Base-by-base conservation (phyloP, 768 basidiomycete species). In the Boletus insuetus region DNA sequence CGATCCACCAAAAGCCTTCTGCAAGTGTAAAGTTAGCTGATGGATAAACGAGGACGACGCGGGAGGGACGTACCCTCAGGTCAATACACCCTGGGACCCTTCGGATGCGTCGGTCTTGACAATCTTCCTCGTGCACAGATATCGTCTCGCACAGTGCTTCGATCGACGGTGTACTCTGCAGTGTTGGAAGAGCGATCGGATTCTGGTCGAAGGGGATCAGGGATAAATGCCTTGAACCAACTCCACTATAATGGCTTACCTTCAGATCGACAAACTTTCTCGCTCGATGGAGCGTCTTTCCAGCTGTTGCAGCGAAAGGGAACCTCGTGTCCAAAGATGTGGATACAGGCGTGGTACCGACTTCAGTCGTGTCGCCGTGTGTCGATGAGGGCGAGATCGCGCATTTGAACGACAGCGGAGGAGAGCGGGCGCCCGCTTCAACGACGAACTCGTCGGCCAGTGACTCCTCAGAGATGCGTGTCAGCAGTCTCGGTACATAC, bases 391-490 rank as follows among this genome's bases (percentile, higher is more conserved):
- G 5, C 3, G 34, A 49, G 3, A 44, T 11, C 13, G 49, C 43
- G 0, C 34, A 29, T 32, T 13, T 20, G 14, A 60, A 60, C 11
- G 54, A 56, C 22, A 32, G 9, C 9, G 59, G 58, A 35, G 58
- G 57, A 17, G 12, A 1, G 22, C 32, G 29, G 19, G 13, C 39
- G 9, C 42, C 39, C n/a, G 42, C 46, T 20, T 56, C 54, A 22
- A 46, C 24, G 24, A 24, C 24, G 24, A 24, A 49, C 9, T 51
- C 54, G 6, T 49, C 49, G 9, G 45, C 49, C 0, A 55, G 38
- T 11, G 53, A 51, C 49, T 56, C 59, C 34, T 61, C 53, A 19
- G 59, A 40, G 29, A 60, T 61, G 14, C 20, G 17, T 1, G 29
- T 29, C 38, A 61, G 59, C n/a, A 46, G 46, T 38, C 29, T 49